Percentiles rank a stretch among this genome's conserved stretches.
Evolutionary conservation across 768 basidiomycete species (phyloP).

Genomic region (Gymnopilus dilepis): DNA sequence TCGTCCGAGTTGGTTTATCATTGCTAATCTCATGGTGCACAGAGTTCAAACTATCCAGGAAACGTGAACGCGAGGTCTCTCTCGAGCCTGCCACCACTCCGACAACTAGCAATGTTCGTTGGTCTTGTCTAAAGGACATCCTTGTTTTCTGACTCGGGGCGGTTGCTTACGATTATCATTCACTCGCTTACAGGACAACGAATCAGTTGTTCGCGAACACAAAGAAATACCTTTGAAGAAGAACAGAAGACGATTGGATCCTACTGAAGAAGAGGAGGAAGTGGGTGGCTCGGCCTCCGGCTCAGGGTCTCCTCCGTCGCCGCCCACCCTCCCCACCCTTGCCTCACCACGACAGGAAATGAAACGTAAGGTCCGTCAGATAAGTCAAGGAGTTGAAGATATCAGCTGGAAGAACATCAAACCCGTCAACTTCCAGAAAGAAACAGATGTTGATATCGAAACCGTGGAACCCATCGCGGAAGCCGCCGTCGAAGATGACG

Average conservation of each 20-base stretch:
- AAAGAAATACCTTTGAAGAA: conserved; percentile 79
- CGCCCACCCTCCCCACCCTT: conserved; percentile 29
- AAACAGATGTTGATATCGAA: conserved; percentile 16
- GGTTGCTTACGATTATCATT: conserved; percentile 10
- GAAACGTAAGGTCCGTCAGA: conserved; percentile 74
- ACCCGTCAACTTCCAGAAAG: conserved; percentile 34
- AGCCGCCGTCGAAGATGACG: conserved; percentile 10
- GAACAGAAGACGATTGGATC: conserved; percentile 66
- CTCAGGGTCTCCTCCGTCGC: conserved; percentile 50
- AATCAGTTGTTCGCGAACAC: conserved; percentile 43
- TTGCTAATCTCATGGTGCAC: conserved; percentile 7
- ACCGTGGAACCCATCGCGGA: conserved; percentile 16
- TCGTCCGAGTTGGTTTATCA: conserved; percentile 22
- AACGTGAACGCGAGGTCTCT: conserved; percentile 81
- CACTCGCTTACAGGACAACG: conserved; percentile 42
- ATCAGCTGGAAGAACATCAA: conserved; percentile 69
- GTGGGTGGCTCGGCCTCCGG: conserved; percentile 43
- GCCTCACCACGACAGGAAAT: conserved; percentile 79
- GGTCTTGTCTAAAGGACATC: conserved; percentile 2
- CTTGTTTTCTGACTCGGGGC: conserved; percentile 7
- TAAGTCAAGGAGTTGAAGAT: conserved; percentile 81
- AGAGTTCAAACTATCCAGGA: conserved; percentile 63
- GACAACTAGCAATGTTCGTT: conserved; percentile 43
- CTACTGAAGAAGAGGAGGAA: conserved; percentile 71
- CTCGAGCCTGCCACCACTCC: conserved; percentile 67